These are phyloP conservation scores for Bipolaris sorokiniana DNA, from an alignment of 2,329 filamentous ascomycete species.

Conservation along the genomic window DNA sequence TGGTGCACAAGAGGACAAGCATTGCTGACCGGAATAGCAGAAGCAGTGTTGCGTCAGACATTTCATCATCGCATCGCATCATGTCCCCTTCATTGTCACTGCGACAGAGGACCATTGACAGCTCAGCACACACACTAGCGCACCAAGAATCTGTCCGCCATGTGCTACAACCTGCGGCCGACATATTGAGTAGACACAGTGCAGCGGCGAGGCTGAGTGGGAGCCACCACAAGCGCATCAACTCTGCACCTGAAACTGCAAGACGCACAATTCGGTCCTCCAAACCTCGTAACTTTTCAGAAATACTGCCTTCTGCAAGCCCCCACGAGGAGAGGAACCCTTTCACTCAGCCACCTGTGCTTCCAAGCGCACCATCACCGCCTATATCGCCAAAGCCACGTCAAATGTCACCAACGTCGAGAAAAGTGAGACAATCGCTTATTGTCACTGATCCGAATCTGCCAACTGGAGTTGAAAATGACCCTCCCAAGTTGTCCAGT, in stretches of 20 bases:
- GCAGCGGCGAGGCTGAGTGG: conserved; percentile 25
- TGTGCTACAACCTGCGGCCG: conserved; percentile 44
- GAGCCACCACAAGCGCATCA: conserved; percentile 39
- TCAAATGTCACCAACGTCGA: conserved; percentile 24
- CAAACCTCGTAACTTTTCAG: conserved; percentile 25
- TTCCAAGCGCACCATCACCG: conserved; percentile 24
- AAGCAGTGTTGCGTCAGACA: conserved; percentile 39
- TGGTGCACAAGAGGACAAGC: conserved; percentile 58
- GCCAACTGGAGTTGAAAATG: conserved; percentile 30
- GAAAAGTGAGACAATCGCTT: conserved; percentile 17
- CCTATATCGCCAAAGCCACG: conserved; percentile 24
- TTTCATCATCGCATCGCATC: conserved; percentile 30
- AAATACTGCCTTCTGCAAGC: conserved; percentile 32
- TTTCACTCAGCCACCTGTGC: conserved; percentile 15
- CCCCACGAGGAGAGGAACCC: conserved; percentile 18
- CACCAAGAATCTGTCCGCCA: conserved; percentile 42
- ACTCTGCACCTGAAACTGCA: conserved; percentile 42
- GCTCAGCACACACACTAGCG: conserved; percentile 36
- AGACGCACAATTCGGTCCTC: conserved; percentile 15
- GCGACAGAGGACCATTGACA: conserved; percentile 37
- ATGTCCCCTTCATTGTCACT: conserved; percentile 38
- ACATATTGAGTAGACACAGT: conserved; percentile 42
- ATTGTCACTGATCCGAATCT: conserved; percentile 9
- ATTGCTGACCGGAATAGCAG: conserved; percentile 54
- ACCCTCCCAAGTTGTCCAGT: conserved; percentile 26